Base-by-base conservation (phyloP, 331 rosid species). In the Erythrophleum ivorense region DNA sequence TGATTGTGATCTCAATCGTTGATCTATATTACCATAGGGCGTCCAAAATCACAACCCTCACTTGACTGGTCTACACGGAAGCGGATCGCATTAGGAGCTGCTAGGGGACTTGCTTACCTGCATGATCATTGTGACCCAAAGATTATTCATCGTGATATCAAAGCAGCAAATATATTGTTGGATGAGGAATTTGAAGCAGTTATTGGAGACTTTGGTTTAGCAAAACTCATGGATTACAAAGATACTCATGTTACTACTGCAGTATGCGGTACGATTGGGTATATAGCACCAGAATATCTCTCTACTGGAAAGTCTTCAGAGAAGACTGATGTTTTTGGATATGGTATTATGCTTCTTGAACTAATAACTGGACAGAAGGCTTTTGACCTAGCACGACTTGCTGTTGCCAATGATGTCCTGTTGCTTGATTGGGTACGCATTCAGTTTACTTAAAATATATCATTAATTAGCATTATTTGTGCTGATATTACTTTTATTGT, bases 401-500 rank as follows among this genome's bases (percentile, higher is more conserved):
- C 77, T 11, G 40, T 68, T 4, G 80, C 76, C 11, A 65, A 68
- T 0, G 77, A 74, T 55, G 70, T 74, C 60, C 67, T 81, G 80
- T 65, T 82, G 70, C 85, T 76, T 57, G 81, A 76, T 29, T 82
- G 85, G 85, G 85, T 82, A 75, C 6, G 77, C 60, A 63, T 60
- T 49, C 29, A 43, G 45, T 24, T 60, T 59, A 13, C 41, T 2
- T 5, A 31, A 5, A 29, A 50, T 48, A 24, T 72, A 12, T 4
- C 29, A 24, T 24, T 24, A 24, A 24, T 24, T 24, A 24, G 29
- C 1, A 24, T 40, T 40, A 40, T 40, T 40, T 1, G 7, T 3
- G 45, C 6, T 0, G 45, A 40, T 40, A 3, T 40, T 6, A 40
- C 7, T 40, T 3, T 40, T 1, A 40, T 40, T 40, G 45, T 3